These are phyloP conservation scores for Apiospora kogelbergensis DNA, from an alignment of 2,329 filamentous ascomycete species.

Conservation along the genomic window DNA sequence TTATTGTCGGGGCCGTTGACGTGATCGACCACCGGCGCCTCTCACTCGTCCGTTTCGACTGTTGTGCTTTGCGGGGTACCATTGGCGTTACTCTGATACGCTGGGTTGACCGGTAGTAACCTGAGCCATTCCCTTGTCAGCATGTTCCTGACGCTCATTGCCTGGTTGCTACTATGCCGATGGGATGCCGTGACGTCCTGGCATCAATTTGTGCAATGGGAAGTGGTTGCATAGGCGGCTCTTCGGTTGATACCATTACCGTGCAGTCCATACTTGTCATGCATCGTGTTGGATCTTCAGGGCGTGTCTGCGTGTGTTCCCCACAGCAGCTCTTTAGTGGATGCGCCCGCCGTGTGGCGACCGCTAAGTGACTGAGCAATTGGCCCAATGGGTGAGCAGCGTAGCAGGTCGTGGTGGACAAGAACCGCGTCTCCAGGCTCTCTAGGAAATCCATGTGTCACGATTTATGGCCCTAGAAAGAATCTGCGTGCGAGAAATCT, in stretches of 20 bases:
- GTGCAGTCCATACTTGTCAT: neutral
- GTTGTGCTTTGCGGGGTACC: neutral
- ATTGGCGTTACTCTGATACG: neutral
- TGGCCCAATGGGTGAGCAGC: neutral
- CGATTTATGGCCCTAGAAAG: constrained; percentile 4
- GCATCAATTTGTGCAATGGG: neutral
- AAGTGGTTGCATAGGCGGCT: neutral
- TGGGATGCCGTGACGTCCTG: neutral
- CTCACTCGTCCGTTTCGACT: neutral
- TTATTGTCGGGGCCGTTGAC: constrained; percentile 7
- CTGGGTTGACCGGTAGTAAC: neutral
- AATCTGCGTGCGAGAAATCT: constrained; percentile 4
- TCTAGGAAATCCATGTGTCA: neutral
- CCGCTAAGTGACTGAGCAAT: neutral
- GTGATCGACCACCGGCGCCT: constrained; percentile 2
- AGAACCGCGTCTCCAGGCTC: neutral
- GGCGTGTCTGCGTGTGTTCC: neutral
- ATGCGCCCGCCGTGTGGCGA: neutral
- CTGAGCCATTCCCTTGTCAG: neutral
- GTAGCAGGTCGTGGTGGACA: constrained; percentile 3
- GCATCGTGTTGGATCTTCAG: neutral
- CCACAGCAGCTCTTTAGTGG: neutral
- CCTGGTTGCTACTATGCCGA: too few relatives aligned
- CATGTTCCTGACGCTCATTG: too few relatives aligned
- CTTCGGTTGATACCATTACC: neutral